phyloP scores from a whole-genome alignment of 75 land plant species.

The Chamaecyparis obtusa region DNA sequence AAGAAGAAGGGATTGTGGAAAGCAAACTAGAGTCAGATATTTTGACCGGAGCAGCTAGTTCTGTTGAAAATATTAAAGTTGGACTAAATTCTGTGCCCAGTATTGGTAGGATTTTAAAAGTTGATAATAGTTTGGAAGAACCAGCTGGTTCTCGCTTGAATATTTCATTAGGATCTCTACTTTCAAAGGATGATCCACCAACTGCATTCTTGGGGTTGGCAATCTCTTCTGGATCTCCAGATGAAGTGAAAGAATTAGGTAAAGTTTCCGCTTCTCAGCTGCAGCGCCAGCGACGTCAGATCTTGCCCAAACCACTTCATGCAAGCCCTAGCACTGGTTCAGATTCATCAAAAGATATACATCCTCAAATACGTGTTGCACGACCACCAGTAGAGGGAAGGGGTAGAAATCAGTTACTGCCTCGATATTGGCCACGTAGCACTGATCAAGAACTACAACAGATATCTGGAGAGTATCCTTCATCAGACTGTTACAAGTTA shows the following conservation, averaged over 20 bases:
- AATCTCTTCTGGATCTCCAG: slow-evolving; percentile 26
- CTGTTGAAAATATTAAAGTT: slow-evolving; percentile 12
- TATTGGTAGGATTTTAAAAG: slow-evolving; percentile 11
- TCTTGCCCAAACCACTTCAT: slow-evolving; percentile 27
- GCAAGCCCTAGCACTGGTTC: slow-evolving; percentile 22
- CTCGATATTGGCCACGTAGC: slow-evolving; percentile 84
- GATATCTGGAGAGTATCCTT: slow-evolving; percentile 89
- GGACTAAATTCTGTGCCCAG: slow-evolving; percentile 1
- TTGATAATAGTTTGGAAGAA: slow-evolving; percentile 17
- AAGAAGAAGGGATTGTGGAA: slow-evolving; percentile 6
- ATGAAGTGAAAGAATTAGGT: slow-evolving; percentile 28
- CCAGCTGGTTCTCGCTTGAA: slow-evolving; percentile 21
- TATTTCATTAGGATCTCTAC: slow-evolving; percentile 20
- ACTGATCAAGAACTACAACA: slow-evolving; percentile 85
- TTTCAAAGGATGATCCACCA: slow-evolving; percentile 34
- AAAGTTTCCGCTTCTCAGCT: slow-evolving; percentile 20
- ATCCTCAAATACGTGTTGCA: slow-evolving; percentile 50
- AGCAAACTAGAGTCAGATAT: background rate
- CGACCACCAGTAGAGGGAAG: slow-evolving; percentile 62
- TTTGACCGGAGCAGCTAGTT: slow-evolving; percentile 4
- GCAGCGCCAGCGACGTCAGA: slow-evolving; percentile 18
- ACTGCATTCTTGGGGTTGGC: slow-evolving; percentile 21
- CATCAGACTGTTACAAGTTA: background rate
- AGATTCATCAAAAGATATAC: slow-evolving; percentile 31
- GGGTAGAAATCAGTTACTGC: slow-evolving; percentile 62